phyloP scores from a whole-genome alignment of 2,329 filamentous ascomycete genomes.

The Laburnicola sp. region DNA sequence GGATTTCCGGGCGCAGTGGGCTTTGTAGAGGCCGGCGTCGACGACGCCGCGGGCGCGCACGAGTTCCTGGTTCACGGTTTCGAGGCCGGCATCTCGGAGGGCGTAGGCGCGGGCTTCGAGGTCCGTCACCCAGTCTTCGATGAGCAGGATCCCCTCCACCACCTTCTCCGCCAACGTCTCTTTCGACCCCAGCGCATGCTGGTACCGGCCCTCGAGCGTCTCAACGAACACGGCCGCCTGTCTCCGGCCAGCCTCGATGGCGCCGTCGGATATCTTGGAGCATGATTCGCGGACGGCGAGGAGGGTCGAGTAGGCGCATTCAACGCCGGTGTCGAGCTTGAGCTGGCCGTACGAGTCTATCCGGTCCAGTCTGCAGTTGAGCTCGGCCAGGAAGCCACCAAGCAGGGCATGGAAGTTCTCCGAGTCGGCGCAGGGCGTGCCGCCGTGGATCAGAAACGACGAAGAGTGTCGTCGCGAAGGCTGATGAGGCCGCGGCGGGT shows the following conservation, averaged over 20 bases:
- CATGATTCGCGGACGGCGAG: constrained; percentile 86
- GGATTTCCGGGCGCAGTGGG: constrained; percentile 74
- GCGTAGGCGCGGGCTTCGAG: constrained; percentile 82
- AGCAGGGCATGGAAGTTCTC: constrained; percentile 59
- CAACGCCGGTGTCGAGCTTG: constrained; percentile 79
- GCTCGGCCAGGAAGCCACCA: constrained; percentile 79
- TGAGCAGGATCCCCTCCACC: constrained; percentile 78
- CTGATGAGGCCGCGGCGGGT: constrained; percentile 54
- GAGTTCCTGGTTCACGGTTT: constrained; percentile 78
- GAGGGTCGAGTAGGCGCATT: constrained; percentile 81
- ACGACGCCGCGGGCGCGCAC: constrained; percentile 74
- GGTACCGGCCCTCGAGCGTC: constrained; percentile 83
- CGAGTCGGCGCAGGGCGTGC: constrained; percentile 48
- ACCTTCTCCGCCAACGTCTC: constrained; percentile 92
- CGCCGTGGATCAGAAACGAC: constrained; percentile 3
- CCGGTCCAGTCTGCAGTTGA: constrained; percentile 83
- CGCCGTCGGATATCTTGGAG: constrained; percentile 84
- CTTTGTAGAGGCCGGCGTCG: constrained; percentile 79
- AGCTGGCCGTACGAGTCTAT: constrained; percentile 86
- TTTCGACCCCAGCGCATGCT: constrained; percentile 80
- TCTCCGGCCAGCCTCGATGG: constrained; percentile 82
- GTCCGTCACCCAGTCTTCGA: constrained; percentile 82
- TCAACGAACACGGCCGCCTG: constrained; percentile 89
- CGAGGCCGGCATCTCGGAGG: constrained; percentile 74
- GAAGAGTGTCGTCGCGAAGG: constrained; percentile 34